Evolutionary conservation across 2,329 filamentous ascomycete genomes (phyloP).

Genomic region (Fusarium nodosum): DNA sequence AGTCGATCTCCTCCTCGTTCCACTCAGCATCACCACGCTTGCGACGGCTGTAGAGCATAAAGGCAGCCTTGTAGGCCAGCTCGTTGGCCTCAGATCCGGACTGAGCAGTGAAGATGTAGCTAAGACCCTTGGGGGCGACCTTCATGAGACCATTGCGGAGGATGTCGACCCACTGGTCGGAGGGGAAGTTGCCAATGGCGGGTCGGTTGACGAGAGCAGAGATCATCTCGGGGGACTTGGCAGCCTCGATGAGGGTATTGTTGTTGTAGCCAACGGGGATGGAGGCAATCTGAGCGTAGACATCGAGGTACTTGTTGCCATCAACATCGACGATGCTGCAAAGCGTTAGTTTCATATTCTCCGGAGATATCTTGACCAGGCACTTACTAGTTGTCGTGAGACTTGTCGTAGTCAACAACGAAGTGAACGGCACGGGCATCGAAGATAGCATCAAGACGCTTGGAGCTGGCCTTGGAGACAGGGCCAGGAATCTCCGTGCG

Average conservation of each 20-base stretch:
- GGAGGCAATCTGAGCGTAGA: conserved; percentile 85
- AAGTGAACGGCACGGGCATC: conserved; percentile 67
- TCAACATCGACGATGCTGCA: conserved; percentile 62
- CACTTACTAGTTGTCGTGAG: conserved; percentile 63
- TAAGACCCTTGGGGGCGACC: conserved; percentile 79
- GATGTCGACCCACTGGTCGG: conserved; percentile 79
- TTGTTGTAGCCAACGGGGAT: conserved; percentile 90
- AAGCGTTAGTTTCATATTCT: conserved; percentile 15
- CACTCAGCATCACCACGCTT: conserved; percentile 81
- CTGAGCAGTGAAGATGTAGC: conserved; percentile 86
- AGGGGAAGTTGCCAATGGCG: conserved; percentile 84
- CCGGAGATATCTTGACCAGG: no score
- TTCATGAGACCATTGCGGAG: conserved; percentile 78
- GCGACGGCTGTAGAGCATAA: conserved; percentile 82
- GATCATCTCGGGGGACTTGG: conserved; percentile 78
- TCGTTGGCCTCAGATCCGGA: conserved; percentile 87
- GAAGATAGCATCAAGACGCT: conserved; percentile 63
- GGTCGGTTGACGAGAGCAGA: conserved; percentile 82
- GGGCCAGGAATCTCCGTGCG: conserved; percentile 58
- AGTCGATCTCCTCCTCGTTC: conserved; percentile 75
- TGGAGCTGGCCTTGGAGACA: conserved; percentile 56
- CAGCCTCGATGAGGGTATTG: conserved; percentile 73
- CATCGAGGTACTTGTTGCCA: conserved; percentile 64
- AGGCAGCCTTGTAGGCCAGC: conserved; percentile 86
- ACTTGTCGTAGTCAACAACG: conserved; percentile 66